Evolutionary conservation across 1,284 basidiomycete species (phyloP).

Genomic region (Ganoderma multipileum): DNA sequence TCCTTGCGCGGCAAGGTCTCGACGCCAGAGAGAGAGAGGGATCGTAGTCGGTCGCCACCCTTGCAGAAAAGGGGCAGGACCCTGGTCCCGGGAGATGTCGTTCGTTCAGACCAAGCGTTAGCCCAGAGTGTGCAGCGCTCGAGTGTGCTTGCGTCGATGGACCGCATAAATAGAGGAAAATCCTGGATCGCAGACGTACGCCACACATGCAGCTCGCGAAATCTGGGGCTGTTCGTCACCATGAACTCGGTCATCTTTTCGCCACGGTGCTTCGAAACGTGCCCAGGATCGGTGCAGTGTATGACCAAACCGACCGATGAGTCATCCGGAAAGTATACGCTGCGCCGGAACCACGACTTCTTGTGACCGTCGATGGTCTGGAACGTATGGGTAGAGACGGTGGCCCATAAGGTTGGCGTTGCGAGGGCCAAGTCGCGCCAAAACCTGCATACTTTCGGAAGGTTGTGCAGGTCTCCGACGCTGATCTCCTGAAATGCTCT

Average conservation of each 20-base stretch:
- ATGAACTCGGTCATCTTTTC: not conserved
- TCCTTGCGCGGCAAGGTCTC: not conserved
- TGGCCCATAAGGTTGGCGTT: not conserved
- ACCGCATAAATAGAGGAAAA: not conserved
- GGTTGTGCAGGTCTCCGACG: not conserved
- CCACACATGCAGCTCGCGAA: not conserved
- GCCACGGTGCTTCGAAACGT: not conserved
- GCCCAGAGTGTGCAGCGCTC: not conserved
- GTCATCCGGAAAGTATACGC: not conserved
- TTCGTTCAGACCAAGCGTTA: not conserved
- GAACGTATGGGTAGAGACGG: not conserved
- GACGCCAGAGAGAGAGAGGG: not conserved
- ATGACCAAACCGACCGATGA: not conserved
- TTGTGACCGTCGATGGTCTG: not conserved
- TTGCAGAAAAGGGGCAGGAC: slow-evolving; percentile 1
- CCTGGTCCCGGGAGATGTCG: not conserved
- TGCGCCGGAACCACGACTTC: not conserved
- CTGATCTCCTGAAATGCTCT: not conserved
- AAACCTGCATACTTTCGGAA: not conserved
- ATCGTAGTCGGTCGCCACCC: not conserved
- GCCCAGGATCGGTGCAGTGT: not conserved
- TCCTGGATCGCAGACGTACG: not conserved
- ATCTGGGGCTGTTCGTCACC: not conserved
- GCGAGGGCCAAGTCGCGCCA: not conserved
- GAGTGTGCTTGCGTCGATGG: not conserved